Conservation (phyloP, 2,329 filamentous ascomycete species). For the Eutypa lata region DNA sequence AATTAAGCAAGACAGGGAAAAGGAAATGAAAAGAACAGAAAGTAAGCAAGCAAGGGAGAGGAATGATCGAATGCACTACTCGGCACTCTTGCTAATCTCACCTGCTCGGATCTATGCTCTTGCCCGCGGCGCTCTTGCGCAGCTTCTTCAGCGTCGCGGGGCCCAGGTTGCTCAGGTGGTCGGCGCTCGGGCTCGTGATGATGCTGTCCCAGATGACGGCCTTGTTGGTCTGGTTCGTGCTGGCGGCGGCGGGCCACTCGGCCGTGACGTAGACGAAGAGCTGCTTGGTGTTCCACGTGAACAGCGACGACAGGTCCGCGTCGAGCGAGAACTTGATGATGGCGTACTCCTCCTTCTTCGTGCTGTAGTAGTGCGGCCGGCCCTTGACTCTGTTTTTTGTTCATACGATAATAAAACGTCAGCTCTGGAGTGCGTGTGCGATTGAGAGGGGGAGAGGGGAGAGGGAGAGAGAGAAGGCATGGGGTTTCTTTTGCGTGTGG, state of each 20-base stretch:
- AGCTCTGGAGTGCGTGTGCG: not conserved
- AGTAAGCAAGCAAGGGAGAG: too few species aligned
- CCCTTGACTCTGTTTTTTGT: constrained; percentile 66
- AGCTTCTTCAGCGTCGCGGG: constrained; percentile 62
- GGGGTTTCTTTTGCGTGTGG: not conserved
- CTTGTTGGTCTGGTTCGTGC: constrained; percentile 52
- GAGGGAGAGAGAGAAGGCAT: too few species aligned
- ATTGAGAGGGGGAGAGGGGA: too few species aligned
- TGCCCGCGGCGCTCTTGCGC: constrained; percentile 55
- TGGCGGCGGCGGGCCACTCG: constrained; percentile 53
- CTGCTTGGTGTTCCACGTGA: constrained; percentile 99
- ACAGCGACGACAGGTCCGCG: constrained; percentile 85
- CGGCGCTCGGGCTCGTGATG: constrained; percentile 70
- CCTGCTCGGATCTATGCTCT: constrained; percentile 57
- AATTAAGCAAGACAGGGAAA: constrained; percentile 7
- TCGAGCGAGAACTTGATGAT: constrained; percentile 91
- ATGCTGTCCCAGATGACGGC: constrained; percentile 96
- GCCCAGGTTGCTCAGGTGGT: constrained; percentile 59
- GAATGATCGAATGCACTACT: not conserved
- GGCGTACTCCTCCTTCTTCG: constrained; percentile 92
- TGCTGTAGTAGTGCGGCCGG: constrained; percentile 91
- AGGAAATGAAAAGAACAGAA: not conserved
- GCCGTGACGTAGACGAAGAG: constrained; percentile 95
- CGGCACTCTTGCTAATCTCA: not conserved
- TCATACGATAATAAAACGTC: constrained; percentile 9